phyloP scores from a whole-genome alignment of 345 rosid genomes.

The Balakata baccata region DNA sequence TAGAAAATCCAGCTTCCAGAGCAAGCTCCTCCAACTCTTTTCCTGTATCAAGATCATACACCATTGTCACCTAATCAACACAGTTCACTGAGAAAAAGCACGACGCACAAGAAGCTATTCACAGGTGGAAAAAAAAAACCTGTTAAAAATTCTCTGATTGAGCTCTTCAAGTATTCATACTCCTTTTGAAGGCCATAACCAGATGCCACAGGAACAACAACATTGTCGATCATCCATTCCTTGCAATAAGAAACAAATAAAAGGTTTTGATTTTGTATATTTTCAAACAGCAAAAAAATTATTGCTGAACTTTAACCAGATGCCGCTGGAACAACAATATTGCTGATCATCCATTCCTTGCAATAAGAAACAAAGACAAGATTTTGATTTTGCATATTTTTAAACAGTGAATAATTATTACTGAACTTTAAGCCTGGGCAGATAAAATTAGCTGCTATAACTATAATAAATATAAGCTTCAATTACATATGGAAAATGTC shows the following conservation, averaged over 20 bases:
- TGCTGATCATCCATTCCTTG: constrained; percentile 84
- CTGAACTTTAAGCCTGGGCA: neutral
- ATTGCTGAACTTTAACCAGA: too few relatives aligned
- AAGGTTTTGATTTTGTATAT: too few relatives aligned
- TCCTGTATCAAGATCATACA: constrained; percentile 36
- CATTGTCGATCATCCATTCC: too few relatives aligned
- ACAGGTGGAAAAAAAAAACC: constrained; percentile 40
- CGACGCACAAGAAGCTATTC: too few relatives aligned
- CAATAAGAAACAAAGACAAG: constrained; percentile 17
- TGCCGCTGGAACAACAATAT: constrained; percentile 45
- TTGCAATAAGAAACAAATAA: too few relatives aligned
- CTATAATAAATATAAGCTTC: too few relatives aligned
- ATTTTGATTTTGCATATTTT: constrained; percentile 5
- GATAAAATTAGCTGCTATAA: neutral
- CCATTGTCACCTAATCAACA: neutral
- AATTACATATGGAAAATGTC: too few relatives aligned
- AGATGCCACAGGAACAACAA: constrained; percentile 52
- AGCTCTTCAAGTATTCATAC: constrained; percentile 71
- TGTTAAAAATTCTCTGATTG: constrained; percentile 67
- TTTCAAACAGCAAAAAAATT: too few relatives aligned
- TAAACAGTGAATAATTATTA: neutral
- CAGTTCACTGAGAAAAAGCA: too few relatives aligned
- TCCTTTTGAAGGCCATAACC: constrained; percentile 66
- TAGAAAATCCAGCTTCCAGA: constrained; percentile 66
- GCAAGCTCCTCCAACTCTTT: constrained; percentile 78